Percentiles rank a stretch among this genome's conserved stretches.
Conservation (phyloP, 169 alveolate genomes). For the Toxoplasma gondii region DNA sequence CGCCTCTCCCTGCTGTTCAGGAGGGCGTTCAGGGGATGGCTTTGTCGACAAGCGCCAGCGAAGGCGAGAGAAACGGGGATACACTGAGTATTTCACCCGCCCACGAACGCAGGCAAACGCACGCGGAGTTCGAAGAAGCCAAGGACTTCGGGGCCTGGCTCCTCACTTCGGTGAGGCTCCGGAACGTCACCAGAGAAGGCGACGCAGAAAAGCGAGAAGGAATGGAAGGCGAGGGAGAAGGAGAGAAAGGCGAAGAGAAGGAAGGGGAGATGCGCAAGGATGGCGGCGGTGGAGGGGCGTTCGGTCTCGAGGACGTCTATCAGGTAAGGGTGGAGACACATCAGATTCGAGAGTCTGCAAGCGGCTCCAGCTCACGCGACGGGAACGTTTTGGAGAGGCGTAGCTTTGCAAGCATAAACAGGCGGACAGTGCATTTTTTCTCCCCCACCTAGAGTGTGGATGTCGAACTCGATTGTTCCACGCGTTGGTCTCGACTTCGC, state of each 20-base stretch:
- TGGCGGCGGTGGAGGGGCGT: not conserved
- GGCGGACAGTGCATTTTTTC: too few relatives aligned
- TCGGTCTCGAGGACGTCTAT: too few relatives aligned
- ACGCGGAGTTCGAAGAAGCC: not conserved
- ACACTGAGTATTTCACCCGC: too few relatives aligned
- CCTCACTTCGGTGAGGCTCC: too few relatives aligned
- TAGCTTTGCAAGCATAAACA: too few relatives aligned
- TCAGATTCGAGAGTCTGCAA: too few relatives aligned
- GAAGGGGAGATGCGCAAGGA: not conserved
- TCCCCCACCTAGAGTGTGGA: too few relatives aligned
- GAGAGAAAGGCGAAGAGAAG: not conserved
- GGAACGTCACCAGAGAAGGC: not conserved
- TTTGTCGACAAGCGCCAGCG: not conserved
- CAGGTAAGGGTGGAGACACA: too few relatives aligned
- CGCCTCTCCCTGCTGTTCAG: conserved; percentile 12
- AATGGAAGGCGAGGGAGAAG: not conserved
- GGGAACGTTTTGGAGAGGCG: too few relatives aligned
- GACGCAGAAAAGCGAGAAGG: not conserved
- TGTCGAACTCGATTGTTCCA: too few relatives aligned
- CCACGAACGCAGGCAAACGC: not conserved
- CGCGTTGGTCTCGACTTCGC: too few relatives aligned
- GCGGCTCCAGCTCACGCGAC: too few relatives aligned
- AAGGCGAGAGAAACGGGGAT: not conserved
- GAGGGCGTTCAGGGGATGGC: not conserved
- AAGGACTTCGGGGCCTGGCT: not conserved